Percentiles rank a stretch among this genome's conserved stretches.
Conservation (phyloP, 257 asterid genomes). For the Solanum pennellii region DNA sequence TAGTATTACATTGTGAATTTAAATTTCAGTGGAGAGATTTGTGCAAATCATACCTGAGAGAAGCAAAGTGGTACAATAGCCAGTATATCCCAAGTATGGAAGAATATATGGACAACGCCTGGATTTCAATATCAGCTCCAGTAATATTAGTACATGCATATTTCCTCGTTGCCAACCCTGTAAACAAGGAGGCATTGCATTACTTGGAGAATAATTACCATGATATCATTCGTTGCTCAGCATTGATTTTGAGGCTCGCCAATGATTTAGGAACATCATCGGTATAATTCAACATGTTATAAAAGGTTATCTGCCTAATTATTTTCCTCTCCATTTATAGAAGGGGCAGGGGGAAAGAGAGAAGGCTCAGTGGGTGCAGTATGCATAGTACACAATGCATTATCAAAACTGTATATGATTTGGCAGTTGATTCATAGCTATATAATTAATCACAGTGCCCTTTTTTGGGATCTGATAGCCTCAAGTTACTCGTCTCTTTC, state of each 20-base stretch:
- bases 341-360: background rate
- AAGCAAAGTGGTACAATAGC: slow-evolving; percentile 28
- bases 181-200: slow-evolving; percentile 11
- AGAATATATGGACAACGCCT: slow-evolving; percentile 28
- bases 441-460: background rate
- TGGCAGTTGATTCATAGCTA: background rate
- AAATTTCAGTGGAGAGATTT: slow-evolving; percentile 23
- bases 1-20: background rate
- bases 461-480: background rate
- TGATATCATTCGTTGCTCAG: slow-evolving; percentile 18
- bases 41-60: slow-evolving; percentile 9
- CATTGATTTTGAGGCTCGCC: slow-evolving; percentile 23
- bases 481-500: background rate
- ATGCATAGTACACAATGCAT: background rate
- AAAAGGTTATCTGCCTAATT: background rate
- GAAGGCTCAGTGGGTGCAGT: background rate
- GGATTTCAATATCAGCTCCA: slow-evolving; percentile 29
- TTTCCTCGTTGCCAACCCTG: slow-evolving; percentile 21
- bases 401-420: background rate
- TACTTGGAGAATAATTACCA: slow-evolving; percentile 11
- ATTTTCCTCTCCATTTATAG: background rate
- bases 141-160: slow-evolving; percentile 20
- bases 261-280: slow-evolving; percentile 47
- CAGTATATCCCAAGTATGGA: slow-evolving; percentile 20
- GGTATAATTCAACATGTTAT: slow-evolving; percentile 5